These are phyloP conservation scores for Aspergillus ochraceoroseus DNA, from an alignment of 2,329 filamentous ascomycete species.

Conservation along the genomic window DNA sequence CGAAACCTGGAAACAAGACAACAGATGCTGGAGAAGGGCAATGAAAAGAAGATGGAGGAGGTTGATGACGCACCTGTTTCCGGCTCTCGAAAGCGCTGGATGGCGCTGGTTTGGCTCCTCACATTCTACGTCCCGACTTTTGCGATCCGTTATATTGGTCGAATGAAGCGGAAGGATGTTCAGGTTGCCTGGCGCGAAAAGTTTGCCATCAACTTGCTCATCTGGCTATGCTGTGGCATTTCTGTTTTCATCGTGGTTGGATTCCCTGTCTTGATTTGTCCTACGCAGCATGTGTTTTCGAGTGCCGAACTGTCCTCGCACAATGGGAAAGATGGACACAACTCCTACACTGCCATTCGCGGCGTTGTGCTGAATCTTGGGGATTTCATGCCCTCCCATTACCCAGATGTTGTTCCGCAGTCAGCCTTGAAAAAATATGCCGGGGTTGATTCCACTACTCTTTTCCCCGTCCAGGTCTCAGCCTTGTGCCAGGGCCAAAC, in stretches of 20 bases:
- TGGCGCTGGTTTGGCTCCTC: constrained; percentile 73
- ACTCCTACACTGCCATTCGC: constrained; percentile 73
- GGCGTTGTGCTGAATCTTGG: constrained; percentile 83
- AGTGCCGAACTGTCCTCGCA: constrained; percentile 66
- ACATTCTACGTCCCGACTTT: constrained; percentile 90
- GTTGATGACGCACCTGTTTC: constrained; percentile 79
- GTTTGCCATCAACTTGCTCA: constrained; percentile 93
- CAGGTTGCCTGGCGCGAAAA: constrained; percentile 95
- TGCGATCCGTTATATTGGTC: constrained; percentile 66
- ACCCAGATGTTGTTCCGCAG: constrained; percentile 61
- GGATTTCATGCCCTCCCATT: constrained; percentile 69
- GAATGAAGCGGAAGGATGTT: constrained; percentile 88
- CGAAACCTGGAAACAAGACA: constrained; percentile 89
- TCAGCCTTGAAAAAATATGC: constrained; percentile 72
- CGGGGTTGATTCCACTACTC: constrained; percentile 74
- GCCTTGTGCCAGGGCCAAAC: constrained; percentile 77
- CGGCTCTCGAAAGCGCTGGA: constrained; percentile 80
- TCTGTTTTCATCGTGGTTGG: constrained; percentile 85
- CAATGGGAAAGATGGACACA: constrained; percentile 63
- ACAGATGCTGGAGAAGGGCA: constrained; percentile 91
- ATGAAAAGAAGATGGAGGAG: constrained; percentile 82
- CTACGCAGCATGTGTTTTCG: constrained; percentile 83
- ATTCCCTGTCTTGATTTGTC: constrained; percentile 85
- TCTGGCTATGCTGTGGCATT: constrained; percentile 77
- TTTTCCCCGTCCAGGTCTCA: constrained; percentile 93